Base-by-base conservation (phyloP, 345 rosid species). In the Bruguiera gymnorhiza region DNA sequence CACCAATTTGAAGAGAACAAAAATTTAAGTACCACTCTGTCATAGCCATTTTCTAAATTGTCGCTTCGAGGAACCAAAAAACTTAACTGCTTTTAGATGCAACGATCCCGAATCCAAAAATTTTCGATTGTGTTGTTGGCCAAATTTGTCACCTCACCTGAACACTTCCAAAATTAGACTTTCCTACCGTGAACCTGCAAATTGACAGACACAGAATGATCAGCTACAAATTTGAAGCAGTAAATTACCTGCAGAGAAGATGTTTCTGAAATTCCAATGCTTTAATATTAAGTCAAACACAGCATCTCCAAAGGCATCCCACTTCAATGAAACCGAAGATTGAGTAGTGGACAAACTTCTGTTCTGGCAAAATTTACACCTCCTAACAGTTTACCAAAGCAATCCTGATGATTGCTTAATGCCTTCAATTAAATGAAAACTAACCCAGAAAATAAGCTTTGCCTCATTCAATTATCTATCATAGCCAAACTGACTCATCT, bases 101-200 rank as follows among this genome's bases (percentile, higher is more conserved):
- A 54, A 71, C 59, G 66, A 59, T 79, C 70, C 71, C 73, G 65
- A 30, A 63, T 64, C 34, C 75, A 77, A 77, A 81, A 80, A 30
- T 69, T 63, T 73, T 71, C 27, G 70, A 48, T 68, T 65, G 57
- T 68, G 62, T 67, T 39, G 63, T 71, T 54, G n/a, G 70, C 76
- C 73, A 78, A 82, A 81, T 73, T 67, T 73, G 70, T 72, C 78
- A 61, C 74, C 69, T 69, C 53, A 10, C 51, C 59, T 16, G 61
- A 65, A 70, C 32, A 39, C 51, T 66, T 60, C 63, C 67, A 46
- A 61, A 56, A 50, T 26, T 53, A 70, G 72, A 62, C 67, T 43
- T 63, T 57, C 74, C 69, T 24, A 53, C 48, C 6, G 56, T 57
- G 55, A 70, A 75, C 70, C 80, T 83, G 77, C 73, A 75, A 59